Evolutionary conservation across 2,329 filamentous ascomycete genomes (phyloP), one percentile per base, ranked within the genome.

Genomic region (Dactylellina drechsleri): DNA sequence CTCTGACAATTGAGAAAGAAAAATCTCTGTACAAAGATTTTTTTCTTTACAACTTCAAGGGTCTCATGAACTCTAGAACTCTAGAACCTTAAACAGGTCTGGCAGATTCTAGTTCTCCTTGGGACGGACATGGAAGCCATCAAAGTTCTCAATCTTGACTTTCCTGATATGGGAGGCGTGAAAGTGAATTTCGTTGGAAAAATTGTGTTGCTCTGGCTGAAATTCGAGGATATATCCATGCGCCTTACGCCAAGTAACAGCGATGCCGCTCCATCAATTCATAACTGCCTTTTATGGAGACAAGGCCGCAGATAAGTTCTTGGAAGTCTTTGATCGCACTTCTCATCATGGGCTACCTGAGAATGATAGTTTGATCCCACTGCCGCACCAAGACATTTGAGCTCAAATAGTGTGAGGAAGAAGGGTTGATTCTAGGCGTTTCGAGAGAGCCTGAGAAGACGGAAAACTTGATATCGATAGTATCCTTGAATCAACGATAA

Each of bases 121-220:
- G 10, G 31, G 6, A 36, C 2, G 2, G 31, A 36, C 31, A 36
- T 36, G 31, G 31, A 36, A 10, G 10, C 31, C 10, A 36, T 36
- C 31, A 36, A 36, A 36, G 45, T 40, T 45, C 52, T 58, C 26
- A 50, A n/a, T 15, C 6, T 12, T 53, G 6, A 40, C 58, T 68
- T 75, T 53, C 71, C 64, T 3, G 31, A 58, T 64, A 12, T 23
- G 52, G 71, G 64, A 75, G 71, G 71, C 58, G 64, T 49, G 52
- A 62, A 68, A 43, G 43, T 7, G 4, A 15, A 40, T 56, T 7
- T 41, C 68, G 71, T 75, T 75, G 71, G 64, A 58, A 56, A 65
- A 68, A 65, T 45, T 75, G 71, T 45, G 71, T 75, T 75, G 71
- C 60, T 61, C 28, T 43, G 57, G 62, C 68, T 66, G 67, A 60